Evolutionary conservation across 2,329 filamentous ascomycete genomes (phyloP), one percentile per base, ranked within the genome.

Genomic region (Botryotinia convoluta): DNA sequence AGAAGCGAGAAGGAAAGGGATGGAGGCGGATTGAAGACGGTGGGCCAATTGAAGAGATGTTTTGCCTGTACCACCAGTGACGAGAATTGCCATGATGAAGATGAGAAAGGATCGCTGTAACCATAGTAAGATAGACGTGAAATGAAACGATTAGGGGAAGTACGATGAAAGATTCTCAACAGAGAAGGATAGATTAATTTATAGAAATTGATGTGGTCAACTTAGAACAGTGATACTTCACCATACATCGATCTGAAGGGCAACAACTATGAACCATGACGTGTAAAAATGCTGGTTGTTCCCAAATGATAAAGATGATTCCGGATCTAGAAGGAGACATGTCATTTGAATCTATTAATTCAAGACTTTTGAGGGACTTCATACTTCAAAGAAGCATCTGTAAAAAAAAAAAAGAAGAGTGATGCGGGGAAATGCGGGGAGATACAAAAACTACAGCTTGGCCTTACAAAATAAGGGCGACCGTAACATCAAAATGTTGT

Each of bases 1-100:
- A 29, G 51, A 69, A 57, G 67, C 51, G 7, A 69, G 51, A 59
- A 69, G 67, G 37, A 69, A 60, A 39, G 67, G 67, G 9, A 64
- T 64, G 37, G 35, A 69, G 51, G 51, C 37, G n/a, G 67, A 60
- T 29, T 57, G 37, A 18, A 59, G 37, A 69, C 26, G 37, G 22
- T 44, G 51, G 37, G 67, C 67, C n/a, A 59, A 26, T 18, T 60
- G 67, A 39, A 59, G 32, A 37, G 51, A 69, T 39, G 67, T 39
- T 29, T 69, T 69, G 6, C 67, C 67, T 29, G 67, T 60, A 42
- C 67, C 67, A 14, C 37, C 51, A 1, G 67, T 59, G 37, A 69
- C n/a, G n/a, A 69, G 67, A 32, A 59, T 22, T 51, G n/a, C 51
- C 67, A 59, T 60, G 32, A 59, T 45, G 67, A 42, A 57, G 16